Evolutionary conservation across 148 eudicot species (phyloP), one percentile per base, ranked within the genome.

Genomic region (Simmondsia chinensis): DNA sequence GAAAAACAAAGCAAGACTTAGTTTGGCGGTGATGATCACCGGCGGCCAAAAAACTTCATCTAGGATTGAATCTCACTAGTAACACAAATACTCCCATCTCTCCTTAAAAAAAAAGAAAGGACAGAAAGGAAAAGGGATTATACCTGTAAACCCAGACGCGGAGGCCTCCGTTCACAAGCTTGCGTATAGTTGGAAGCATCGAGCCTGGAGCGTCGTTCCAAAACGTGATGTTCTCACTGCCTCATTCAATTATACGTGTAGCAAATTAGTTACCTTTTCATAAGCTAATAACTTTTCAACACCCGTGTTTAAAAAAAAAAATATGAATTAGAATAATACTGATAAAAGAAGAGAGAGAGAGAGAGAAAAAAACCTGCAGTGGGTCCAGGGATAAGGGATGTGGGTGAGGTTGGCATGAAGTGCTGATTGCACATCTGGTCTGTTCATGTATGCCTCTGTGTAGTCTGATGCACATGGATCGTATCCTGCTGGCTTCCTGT

Each of bases 141-240:
- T 43, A 85, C 95, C 95, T 85, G 52, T 33, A 82, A 39, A 87
- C 72, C 96, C 96, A 87, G 9, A 83, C 22, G 15, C 96, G 74
- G 30, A 76, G 52, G 31, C 79, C 83, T 20, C 69, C 68, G 5
- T 50, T 50, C 9, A 77, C 49, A 26, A 87, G 78, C 60, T 80
- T 80, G 48, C 43, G 60, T 14, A 83, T 60, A n/a, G 65, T 50
- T 3, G 94, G 96, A 54, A 87, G 83, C 13, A 77, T 56, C 3
- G 94, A 76, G 19, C 56, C 30, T 1, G 88, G 83, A 7, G 85
- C 61, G 50, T 79, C 88, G 16, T 38, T 59, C 94, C 94, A 82
- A 33, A 55, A 57, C 18, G 70, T 50, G 18, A 87, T 69, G 21
- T 45, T 63, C 24, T 74, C 52, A 38, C 88, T 79, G 69, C 25